Percentiles rank a stretch among this genome's conserved stretches.
phyloP scores from a whole-genome alignment of 1,139 yeast genomes.

The Sugiyamaella paludigena region DNA sequence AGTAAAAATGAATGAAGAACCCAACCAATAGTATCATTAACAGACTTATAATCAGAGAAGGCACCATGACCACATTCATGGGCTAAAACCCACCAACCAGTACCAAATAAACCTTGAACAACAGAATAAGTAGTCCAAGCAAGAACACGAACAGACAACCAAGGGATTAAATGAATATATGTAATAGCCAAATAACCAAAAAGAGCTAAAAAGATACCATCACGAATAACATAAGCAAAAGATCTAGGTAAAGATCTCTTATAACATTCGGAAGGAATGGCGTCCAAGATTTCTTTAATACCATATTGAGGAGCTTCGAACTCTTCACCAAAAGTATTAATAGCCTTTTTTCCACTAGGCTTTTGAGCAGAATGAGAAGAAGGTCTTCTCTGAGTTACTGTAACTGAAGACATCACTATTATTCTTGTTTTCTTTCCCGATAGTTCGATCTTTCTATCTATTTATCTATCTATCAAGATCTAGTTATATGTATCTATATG shows the following conservation, averaged over 20 bases:
- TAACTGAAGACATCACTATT: slow-evolving; percentile 24
- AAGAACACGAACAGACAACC: slow-evolving; percentile 45
- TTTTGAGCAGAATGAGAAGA: slow-evolving; percentile 19
- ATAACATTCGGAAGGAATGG: slow-evolving; percentile 74
- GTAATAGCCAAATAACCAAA: slow-evolving; percentile 55
- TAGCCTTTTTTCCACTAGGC: slow-evolving; percentile 24
- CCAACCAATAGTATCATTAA: slow-evolving; percentile 82
- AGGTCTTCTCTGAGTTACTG: slow-evolving; percentile 31
- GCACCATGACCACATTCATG: slow-evolving; percentile 93
- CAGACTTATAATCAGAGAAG: slow-evolving; percentile 64
- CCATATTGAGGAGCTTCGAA: slow-evolving; percentile 73
- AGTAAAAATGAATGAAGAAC: slow-evolving; percentile 70
- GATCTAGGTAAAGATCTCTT: slow-evolving; percentile 60
- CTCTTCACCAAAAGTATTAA: slow-evolving; percentile 60
- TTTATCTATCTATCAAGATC: too few relatives aligned
- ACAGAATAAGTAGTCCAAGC: slow-evolving; percentile 60
- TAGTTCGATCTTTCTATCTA: too few relatives aligned
- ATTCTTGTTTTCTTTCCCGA: too few relatives aligned
- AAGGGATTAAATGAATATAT: slow-evolving; percentile 53
- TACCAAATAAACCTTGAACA: slow-evolving; percentile 64
- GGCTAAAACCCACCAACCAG: slow-evolving; percentile 83
- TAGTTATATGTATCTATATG: too few relatives aligned
- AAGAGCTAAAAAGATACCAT: slow-evolving; percentile 50
- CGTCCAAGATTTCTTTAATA: slow-evolving; percentile 67
- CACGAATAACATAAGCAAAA: slow-evolving; percentile 63